Conservation (phyloP, 768 basidiomycete species). For the Neoboletus magnificus region DNA sequence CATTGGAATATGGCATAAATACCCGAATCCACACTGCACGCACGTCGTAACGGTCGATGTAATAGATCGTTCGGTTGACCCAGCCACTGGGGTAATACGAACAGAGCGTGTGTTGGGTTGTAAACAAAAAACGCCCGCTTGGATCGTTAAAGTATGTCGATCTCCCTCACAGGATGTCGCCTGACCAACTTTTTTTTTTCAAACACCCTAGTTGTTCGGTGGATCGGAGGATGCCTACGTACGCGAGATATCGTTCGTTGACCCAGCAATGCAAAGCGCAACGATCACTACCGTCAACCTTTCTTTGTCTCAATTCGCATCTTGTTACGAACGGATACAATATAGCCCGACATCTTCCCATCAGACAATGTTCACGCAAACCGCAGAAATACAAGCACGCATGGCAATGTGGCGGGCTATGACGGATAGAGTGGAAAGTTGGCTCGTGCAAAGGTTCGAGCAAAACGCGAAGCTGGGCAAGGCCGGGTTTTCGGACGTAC, state of each 20-base stretch:
- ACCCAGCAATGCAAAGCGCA: slow-evolving; percentile 75
- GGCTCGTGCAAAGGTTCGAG: slow-evolving; percentile 85
- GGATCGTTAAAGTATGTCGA: slow-evolving; percentile 84
- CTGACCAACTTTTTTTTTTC: not conserved
- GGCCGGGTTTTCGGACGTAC: slow-evolving; percentile 84
- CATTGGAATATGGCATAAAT: slow-evolving; percentile 93
- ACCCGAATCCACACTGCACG: slow-evolving; percentile 89
- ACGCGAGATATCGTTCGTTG: slow-evolving; percentile 90
- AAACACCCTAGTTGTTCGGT: slow-evolving; percentile 65
- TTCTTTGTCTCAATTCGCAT: slow-evolving; percentile 90
- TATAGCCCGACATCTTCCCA: slow-evolving; percentile 68
- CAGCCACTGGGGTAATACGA: slow-evolving; percentile 81
- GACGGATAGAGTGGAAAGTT: slow-evolving; percentile 79
- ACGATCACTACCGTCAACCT: slow-evolving; percentile 92
- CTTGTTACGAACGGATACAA: slow-evolving; percentile 85
- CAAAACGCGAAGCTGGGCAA: slow-evolving; percentile 91
- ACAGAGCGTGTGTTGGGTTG: slow-evolving; percentile 89
- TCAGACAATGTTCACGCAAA: slow-evolving; percentile 77
- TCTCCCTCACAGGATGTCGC: slow-evolving; percentile 1
- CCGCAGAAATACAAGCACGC: slow-evolving; percentile 87
- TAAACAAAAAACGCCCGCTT: slow-evolving; percentile 86
- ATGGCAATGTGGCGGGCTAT: slow-evolving; percentile 78
- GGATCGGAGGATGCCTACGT: slow-evolving; percentile 94
- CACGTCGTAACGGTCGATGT: slow-evolving; percentile 89
- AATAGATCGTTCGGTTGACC: slow-evolving; percentile 78